Base-by-base conservation (phyloP, 345 rosid genomes). In the Citrus cavaleriei region DNA sequence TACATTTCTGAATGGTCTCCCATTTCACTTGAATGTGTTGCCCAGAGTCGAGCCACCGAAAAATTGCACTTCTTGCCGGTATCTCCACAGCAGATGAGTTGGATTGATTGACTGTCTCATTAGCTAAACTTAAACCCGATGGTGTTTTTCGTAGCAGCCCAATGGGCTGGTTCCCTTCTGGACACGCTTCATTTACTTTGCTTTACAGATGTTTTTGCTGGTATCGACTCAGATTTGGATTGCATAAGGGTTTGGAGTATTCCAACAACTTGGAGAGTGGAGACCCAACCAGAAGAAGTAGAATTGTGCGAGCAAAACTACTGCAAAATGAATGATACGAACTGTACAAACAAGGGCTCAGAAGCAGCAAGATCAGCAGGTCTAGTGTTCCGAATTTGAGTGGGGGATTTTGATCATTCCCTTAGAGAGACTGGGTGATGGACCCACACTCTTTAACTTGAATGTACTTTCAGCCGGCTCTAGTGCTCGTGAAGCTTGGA, bases 401-500 rank as follows among this genome's bases (percentile, higher is more conserved):
- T 59, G 34, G 34, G 95, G 96, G 66, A 90, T 80, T 82, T 83
- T 90, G 77, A 92, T 89, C 46, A 81, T 83, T 35, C 83, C 87
- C 57, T 51, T 73, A 7, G 89, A 79, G n/a, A 76, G 61, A 77
- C 30, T 69, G 62, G 88, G 81, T 30, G 87, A 83, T 13, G 85
- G 76, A 62, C 80, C 77, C 5, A 85, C 68, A n/a, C 62, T 77
- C 86, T 83, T 90, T 19, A 84, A 54, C 74, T 80, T 80, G 42
- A 82, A 49, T 35, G 89, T 73, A 68, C 62, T 85, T 78, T 81
- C 87, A n/a, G 77, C 77, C 2, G 89, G 77, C 83, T 93, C 97
- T 46, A 95, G 66, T 18, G 93, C 93, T 80, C 99, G 91, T 32
- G 98, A 93, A 83, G 96, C 92, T 89, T 89, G 93, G 51, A 92